Evolutionary conservation across 2,329 filamentous ascomycete genomes (phyloP), one percentile per base, ranked within the genome.

Genomic region (Didymella arachidicola): DNA sequence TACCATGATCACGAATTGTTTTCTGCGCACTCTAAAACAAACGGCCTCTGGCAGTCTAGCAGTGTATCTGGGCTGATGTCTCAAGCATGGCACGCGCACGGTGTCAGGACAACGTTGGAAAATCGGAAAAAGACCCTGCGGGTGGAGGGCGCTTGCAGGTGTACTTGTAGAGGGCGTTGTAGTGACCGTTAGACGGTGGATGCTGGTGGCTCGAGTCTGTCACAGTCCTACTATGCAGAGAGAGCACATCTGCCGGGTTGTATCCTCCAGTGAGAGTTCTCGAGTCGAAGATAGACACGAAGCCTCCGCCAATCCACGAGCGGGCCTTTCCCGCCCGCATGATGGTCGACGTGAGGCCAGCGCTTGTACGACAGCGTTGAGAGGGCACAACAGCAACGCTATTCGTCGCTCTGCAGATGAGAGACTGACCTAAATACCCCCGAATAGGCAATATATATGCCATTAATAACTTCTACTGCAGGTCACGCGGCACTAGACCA

Each of bases 91-190:
- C 65, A 76, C 63, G 66, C 64, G 66, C 59, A 63, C 64, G 48
- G 66, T 68, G 67, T 66, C 65, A 71, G 66, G 67, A 68, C 62
- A 63, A 73, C 61, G 62, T 64, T 67, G 63, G 65, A 66, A 70
- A 76, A 72, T 72, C 75, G 69, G 72, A 68, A 68, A 74, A 65
- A 66, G 68, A 68, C 74, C 73, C 70, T 74, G 70, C 74, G 74
- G 78, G 75, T 75, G 70, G 72, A 72, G 77, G 74, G 78, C 75
- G 76, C 74, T 74, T 76, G 70, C 63, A 64, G 58, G 68, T 72
- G 64, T 74, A 79, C 78, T 77, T 80, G 79, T 80, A 80, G 69
- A 74, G 68, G 60, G 60, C 69, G 65, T 64, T 62, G 56, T 62
- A 69, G 69, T 54, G 69, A 53, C 64, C 69, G 66, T 69, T 63